Conservation (phyloP, 371 early-diverging fungal species). For the Apophysomyces sp. region DNA sequence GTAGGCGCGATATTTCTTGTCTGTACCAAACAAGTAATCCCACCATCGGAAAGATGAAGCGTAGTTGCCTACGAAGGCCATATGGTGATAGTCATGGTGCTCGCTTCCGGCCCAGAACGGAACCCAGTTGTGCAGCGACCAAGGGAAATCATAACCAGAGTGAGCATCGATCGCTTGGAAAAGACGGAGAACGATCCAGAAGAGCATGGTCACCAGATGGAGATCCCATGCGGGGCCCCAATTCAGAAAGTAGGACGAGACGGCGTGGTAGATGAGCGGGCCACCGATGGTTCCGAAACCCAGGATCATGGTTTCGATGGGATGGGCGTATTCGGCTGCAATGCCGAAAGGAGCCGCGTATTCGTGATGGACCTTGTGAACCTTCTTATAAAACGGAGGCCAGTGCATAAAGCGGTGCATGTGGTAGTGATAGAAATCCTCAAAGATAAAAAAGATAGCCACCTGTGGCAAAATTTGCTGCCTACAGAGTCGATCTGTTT, state of each 20-base stretch:
- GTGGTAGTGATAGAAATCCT: conserved; percentile 80
- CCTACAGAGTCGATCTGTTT: conserved; percentile 7
- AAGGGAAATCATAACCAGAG: conserved; percentile 93
- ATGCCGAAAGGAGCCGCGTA: conserved; percentile 88
- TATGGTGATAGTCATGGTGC: conserved; percentile 84
- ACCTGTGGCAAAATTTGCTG: conserved; percentile 45
- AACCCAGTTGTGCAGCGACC: conserved; percentile 72
- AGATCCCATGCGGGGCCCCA: conserved; percentile 49
- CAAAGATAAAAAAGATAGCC: conserved; percentile 73
- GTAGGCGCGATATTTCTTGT: conserved; percentile 67
- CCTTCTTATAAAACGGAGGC: conserved; percentile 78
- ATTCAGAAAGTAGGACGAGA: conserved; percentile 6
- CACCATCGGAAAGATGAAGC: conserved; percentile 79
- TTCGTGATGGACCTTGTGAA: conserved; percentile 93
- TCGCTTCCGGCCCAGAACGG: conserved; percentile 82
- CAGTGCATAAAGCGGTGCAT: conserved; percentile 85
- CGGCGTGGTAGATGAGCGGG: conserved; percentile 53
- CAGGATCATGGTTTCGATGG: conserved; percentile 72
- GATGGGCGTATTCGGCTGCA: conserved; percentile 84
- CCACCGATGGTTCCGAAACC: conserved; percentile 74
- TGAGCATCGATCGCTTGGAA: conserved; percentile 88
- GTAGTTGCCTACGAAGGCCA: conserved; percentile 76
- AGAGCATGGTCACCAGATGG: conserved; percentile 76
- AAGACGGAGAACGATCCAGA: conserved; percentile 78
- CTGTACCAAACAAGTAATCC: conserved; percentile 82